These are phyloP conservation scores for Ophiostoma sp. DNA, from an alignment of 2,329 filamentous ascomycete genomes.

Conservation along the genomic window DNA sequence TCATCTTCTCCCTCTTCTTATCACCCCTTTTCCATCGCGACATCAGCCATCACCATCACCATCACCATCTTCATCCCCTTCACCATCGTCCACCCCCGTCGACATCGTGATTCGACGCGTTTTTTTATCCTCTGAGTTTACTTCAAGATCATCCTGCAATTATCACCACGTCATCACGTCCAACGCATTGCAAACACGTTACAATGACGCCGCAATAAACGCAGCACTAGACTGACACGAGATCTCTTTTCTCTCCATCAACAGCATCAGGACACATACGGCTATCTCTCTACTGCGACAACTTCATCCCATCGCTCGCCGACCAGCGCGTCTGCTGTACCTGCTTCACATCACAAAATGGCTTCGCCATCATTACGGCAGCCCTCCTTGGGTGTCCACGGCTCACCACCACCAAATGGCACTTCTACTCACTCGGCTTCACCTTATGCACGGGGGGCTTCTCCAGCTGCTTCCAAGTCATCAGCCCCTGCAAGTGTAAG, in stretches of 20 bases:
- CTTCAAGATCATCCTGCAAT: background rate
- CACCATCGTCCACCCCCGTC: constrained; percentile 15
- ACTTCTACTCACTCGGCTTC: constrained; percentile 27
- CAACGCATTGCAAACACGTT: constrained; percentile 14
- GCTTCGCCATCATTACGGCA: constrained; percentile 47
- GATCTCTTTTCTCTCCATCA: constrained; percentile 23
- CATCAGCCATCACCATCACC: constrained; percentile 22
- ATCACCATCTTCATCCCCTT: constrained; percentile 20
- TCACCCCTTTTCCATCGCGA: constrained; percentile 13
- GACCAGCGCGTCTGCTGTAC: constrained; percentile 16
- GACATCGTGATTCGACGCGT: constrained; percentile 11
- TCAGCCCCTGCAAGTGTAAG: constrained; percentile 37
- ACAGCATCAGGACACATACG: constrained; percentile 49
- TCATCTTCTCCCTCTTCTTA: constrained; percentile 24
- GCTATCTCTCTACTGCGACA: constrained; percentile 39
- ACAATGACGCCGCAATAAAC: constrained; percentile 17
- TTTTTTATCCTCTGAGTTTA: constrained; percentile 5
- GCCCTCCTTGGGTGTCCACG: constrained; percentile 35
- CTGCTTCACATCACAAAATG: constrained; percentile 40
- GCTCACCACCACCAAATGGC: constrained; percentile 40
- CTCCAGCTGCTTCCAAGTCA: constrained; percentile 40
- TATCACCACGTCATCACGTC: constrained; percentile 22
- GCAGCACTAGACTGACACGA: constrained; percentile 20
- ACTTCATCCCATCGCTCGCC: constrained; percentile 40
- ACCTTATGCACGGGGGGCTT: constrained; percentile 36